Percentiles rank a stretch among this genome's conserved stretches.
These are phyloP conservation scores for Alternaria tenuissima DNA, from an alignment of 2,329 filamentous ascomycete genomes.

Conservation along the genomic window DNA sequence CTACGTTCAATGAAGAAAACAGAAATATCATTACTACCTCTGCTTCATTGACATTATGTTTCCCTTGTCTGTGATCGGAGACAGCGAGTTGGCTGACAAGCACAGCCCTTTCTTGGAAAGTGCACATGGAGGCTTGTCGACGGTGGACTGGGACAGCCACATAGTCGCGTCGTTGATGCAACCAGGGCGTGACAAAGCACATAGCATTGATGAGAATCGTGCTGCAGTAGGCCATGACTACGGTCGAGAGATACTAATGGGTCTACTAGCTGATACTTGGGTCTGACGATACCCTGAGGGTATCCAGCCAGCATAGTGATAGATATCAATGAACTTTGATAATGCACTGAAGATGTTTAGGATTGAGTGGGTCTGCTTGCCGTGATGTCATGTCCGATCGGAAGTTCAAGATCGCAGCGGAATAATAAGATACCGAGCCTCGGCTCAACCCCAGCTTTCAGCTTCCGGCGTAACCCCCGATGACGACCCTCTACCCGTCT, in stretches of 20 bases:
- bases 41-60: background rate
- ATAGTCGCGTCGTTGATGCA: too few relatives aligned
- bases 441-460: slow-evolving; percentile 36
- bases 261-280: too few relatives aligned
- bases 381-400: background rate
- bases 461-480: slow-evolving; percentile 16
- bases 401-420: background rate
- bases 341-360: background rate
- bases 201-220: too few relatives aligned
- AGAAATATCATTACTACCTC: background rate
- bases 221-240: too few relatives aligned
- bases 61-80: background rate
- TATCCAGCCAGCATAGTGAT: background rate
- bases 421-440: slow-evolving; percentile 29
- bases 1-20: background rate
- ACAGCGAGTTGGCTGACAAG: too few relatives aligned
- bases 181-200: too few relatives aligned
- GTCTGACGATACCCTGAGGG: too few relatives aligned
- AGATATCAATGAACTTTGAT: background rate
- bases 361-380: background rate
- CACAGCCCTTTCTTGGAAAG: too few relatives aligned
- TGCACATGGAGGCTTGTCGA: too few relatives aligned
- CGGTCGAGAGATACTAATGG: too few relatives aligned
- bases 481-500: slow-evolving; percentile 9
- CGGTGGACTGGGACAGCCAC: too few relatives aligned